Conservation (phyloP, 192 early-diverging fungal species). For the Podila horticola region DNA sequence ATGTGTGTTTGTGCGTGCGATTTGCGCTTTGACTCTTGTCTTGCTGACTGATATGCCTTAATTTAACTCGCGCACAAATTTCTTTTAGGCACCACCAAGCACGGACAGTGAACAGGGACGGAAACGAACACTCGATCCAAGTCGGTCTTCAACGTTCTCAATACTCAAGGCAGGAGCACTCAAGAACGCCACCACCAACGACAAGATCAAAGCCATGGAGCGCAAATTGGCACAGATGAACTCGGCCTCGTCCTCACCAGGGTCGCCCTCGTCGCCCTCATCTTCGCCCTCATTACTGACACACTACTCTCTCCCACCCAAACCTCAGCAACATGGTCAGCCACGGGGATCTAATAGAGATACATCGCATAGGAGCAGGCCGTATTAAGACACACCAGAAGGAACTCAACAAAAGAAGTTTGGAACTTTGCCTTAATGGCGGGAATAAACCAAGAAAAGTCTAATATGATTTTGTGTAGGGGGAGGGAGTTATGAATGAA, state of each 20-base stretch:
- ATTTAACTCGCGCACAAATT: not conserved
- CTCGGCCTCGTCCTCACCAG: not conserved
- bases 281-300: not conserved
- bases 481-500: not conserved
- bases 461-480: not conserved
- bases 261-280: not conserved
- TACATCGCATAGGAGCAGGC: not conserved
- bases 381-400: not conserved
- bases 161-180: slow-evolving; percentile 59
- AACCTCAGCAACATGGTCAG: not conserved
- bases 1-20: not conserved
- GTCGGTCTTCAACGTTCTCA: slow-evolving; percentile 56
- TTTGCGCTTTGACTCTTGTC: not conserved
- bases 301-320: slow-evolving; percentile 28
- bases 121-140: slow-evolving; percentile 40
- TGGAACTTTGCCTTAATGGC: not conserved
- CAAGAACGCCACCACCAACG: slow-evolving; percentile 63
- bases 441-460: not conserved
- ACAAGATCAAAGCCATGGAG: slow-evolving; percentile 75
- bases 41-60: not conserved
- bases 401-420: not conserved
- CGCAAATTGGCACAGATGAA: slow-evolving; percentile 66
- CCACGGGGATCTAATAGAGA: not conserved
- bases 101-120: slow-evolving; percentile 52
- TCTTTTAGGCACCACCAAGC: slow-evolving; percentile 49